These are phyloP conservation scores for Pythium sp. DNA, from an alignment of 352 stramenopile genomes.

Conservation along the genomic window DNA sequence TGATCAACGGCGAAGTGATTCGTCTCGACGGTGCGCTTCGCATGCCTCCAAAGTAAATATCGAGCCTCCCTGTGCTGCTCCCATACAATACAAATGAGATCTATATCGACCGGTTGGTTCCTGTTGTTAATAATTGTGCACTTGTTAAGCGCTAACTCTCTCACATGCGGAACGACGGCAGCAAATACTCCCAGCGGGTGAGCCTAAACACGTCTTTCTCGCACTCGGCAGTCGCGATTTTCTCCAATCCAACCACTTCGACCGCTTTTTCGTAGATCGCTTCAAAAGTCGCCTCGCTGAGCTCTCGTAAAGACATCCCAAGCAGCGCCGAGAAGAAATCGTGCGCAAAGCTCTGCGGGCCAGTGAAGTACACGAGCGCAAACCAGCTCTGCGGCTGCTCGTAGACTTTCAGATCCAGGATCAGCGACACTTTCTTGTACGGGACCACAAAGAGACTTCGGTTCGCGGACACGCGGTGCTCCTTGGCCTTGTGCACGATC, in stretches of 20 bases:
- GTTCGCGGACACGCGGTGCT: conserved; percentile 32
- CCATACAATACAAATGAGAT: background rate
- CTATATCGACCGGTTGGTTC: background rate
- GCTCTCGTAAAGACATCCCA: conserved; percentile 38
- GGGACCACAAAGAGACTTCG: conserved; percentile 52
- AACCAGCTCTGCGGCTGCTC: conserved; percentile 57
- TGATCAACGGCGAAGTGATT: conserved; percentile 98
- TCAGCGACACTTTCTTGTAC: conserved; percentile 51
- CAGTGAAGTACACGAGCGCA: conserved; percentile 74
- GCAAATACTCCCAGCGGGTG: conserved; percentile 40
- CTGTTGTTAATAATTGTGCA: background rate
- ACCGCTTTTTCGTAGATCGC: conserved; percentile 37
- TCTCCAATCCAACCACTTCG: conserved; percentile 30
- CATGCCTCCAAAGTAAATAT: conserved; percentile 90
- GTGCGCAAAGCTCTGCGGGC: conserved; percentile 50
- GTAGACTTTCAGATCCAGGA: conserved; percentile 76
- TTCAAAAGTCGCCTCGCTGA: conserved; percentile 55
- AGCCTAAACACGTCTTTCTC: conserved; percentile 69
- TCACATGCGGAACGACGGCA: conserved; percentile 22
- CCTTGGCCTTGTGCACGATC: conserved; percentile 28
- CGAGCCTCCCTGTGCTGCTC: background rate
- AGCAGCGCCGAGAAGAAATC: conserved; percentile 46
- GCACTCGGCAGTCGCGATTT: conserved; percentile 35
- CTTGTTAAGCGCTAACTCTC: background rate
- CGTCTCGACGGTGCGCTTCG: conserved; percentile 96